These are phyloP conservation scores for Solanum bukasovii DNA, from an alignment of 257 asterid species.

Conservation along the genomic window DNA sequence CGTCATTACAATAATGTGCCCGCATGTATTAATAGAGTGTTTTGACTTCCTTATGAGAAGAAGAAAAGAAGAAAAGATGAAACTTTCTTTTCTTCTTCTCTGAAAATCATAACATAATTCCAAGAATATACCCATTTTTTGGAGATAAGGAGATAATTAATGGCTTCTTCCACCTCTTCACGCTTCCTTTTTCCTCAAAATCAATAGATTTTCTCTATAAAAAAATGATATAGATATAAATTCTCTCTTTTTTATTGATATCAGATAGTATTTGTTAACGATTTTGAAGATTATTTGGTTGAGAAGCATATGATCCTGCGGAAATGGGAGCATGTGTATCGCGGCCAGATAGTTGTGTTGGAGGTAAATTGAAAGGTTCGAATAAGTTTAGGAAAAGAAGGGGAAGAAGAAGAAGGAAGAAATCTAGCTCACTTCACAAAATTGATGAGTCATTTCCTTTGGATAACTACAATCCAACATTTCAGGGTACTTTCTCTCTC, in stretches of 20 bases:
- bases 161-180: conserved; percentile 20
- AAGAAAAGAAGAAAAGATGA: too few species aligned
- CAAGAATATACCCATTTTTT: background rate
- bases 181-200: conserved; percentile 18
- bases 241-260: background rate
- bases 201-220: background rate
- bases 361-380: conserved; percentile 20
- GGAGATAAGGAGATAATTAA: background rate
- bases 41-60: background rate
- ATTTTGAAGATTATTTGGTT: background rate
- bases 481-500: conserved; percentile 31
- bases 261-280: background rate
- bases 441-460: conserved; percentile 43
- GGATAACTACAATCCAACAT: conserved; percentile 44
- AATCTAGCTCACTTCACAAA: conserved; percentile 36
- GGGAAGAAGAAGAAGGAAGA: conserved; percentile 27
- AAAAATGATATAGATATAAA: background rate
- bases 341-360: conserved; percentile 51
- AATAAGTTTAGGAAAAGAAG: conserved; percentile 38
- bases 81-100: background rate
- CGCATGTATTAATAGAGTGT: background rate
- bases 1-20: background rate
- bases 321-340: conserved; percentile 88
- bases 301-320: background rate
- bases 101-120: background rate